Percentiles rank a stretch among this genome's conserved stretches.
Evolutionary conservation across 2,329 filamentous ascomycete species (phyloP).

Genomic region (Colletotrichum sp.): DNA sequence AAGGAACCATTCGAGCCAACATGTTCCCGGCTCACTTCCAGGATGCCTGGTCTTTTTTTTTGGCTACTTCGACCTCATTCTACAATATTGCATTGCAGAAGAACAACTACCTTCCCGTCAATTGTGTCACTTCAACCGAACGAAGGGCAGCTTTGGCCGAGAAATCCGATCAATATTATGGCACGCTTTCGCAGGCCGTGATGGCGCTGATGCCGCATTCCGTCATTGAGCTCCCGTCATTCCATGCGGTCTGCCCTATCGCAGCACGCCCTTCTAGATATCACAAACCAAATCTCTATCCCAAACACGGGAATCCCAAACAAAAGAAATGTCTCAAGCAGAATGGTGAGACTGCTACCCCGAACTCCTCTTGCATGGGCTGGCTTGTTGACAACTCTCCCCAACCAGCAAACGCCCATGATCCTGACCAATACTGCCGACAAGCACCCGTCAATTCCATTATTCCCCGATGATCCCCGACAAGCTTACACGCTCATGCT

Average conservation of each 20-base stretch:
- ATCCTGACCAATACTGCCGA: not conserved
- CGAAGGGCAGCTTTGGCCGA: too few relatives aligned
- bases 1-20: not conserved
- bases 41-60: not conserved
- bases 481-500: not conserved
- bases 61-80: not conserved
- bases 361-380: not conserved
- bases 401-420: not conserved
- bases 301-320: not conserved
- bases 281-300: not conserved
- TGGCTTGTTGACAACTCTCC: not conserved
- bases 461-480: fast-evolving
- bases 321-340: not conserved
- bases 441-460: not conserved
- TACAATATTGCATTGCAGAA: not conserved
- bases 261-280: not conserved
- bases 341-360: not conserved
- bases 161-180: not conserved
- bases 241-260: not conserved
- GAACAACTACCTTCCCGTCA: fast-evolving
- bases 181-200: not conserved
- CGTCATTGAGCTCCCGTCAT: not conserved
- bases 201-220: not conserved
- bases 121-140: not conserved
- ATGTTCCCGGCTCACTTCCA: not conserved